Evolutionary conservation across 495 filamentous ascomycete genomes (phyloP).

Genomic region (Friedmanniomyces endolithicus): DNA sequence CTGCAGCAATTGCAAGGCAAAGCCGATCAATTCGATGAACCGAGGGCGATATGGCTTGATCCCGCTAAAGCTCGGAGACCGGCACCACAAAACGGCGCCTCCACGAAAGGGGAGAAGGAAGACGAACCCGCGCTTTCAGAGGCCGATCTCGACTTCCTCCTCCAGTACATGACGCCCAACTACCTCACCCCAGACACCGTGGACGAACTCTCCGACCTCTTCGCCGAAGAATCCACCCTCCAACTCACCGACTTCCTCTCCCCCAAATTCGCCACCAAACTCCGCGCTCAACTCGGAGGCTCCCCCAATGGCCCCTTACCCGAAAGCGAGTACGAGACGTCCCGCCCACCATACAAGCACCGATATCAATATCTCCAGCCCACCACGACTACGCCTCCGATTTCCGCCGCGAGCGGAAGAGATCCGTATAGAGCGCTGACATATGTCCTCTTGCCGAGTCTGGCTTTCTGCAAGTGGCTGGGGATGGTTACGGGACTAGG

Average conservation of each 20-base stretch:
- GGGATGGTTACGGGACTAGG: slow-evolving; percentile 59
- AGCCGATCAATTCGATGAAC: slow-evolving; percentile 73
- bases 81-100: slow-evolving; percentile 8
- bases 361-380: slow-evolving; percentile 71
- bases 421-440: slow-evolving; percentile 64
- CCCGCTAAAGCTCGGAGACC: slow-evolving; percentile 17
- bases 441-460: slow-evolving; percentile 65
- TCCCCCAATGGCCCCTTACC: slow-evolving; percentile 33
- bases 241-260: slow-evolving; percentile 65
- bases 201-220: slow-evolving; percentile 63
- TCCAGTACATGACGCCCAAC: slow-evolving; percentile 75
- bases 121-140: slow-evolving; percentile 49
- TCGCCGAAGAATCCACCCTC: slow-evolving; percentile 70
- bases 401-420: slow-evolving; percentile 16
- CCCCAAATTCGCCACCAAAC: slow-evolving; percentile 54
- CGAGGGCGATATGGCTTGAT: slow-evolving; percentile 46
- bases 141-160: slow-evolving; percentile 68
- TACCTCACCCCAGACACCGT: slow-evolving; percentile 93
- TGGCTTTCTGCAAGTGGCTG: slow-evolving; percentile 86
- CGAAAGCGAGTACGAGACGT: slow-evolving; percentile 34
- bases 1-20: slow-evolving; percentile 85
- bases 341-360: slow-evolving; percentile 87
- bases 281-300: slow-evolving; percentile 54
- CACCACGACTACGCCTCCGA: slow-evolving; percentile 9
- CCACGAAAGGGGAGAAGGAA: slow-evolving; percentile 31